Base-by-base conservation (phyloP, 2,329 filamentous ascomycete species). In the Aspergillus quadrilineatus region DNA sequence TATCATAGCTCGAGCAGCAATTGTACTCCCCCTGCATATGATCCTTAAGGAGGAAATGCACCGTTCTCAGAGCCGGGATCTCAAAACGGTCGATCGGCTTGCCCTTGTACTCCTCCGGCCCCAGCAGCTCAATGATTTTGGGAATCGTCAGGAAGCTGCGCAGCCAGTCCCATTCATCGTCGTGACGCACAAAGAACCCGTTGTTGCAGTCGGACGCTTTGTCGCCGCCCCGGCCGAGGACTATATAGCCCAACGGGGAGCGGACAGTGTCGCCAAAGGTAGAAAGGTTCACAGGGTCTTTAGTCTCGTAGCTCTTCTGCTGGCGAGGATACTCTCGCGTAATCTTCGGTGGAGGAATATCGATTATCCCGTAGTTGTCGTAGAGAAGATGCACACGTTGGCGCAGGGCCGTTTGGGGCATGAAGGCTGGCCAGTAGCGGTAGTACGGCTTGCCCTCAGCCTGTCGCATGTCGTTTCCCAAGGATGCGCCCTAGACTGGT, bases 101-200 rank as follows among this genome's bases (percentile, higher is more conserved):
- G 7, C 55, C 50, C 17, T 46, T 53, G 39, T 51, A 51, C 28
- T 43, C 49, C 28, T 51, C 49, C 14, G 49, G 37, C 4, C 37
- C 49, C 39, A 51, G 15, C n/a, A 51, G 3, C 39, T 51, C 49
- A 28, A 49, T 49, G 34, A 49, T 49, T 34, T 39, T 49, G 4
- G 8, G 6, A 10, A 34, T 39, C 17, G 43, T 49, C 36, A 57
- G 10, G 17, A 57, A 30, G 37, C 30, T 29, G 6, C 49, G 49
- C 4, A 57, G 55, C 55, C 55, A 57, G 36, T 51, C 47, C 43
- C 47, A 57, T n/a, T 57, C 43, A 17, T 57, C 49, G 15, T 34
- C 47, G 32, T 44, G 10, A 5, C 43, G 49, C 26, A 57, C 55
- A 30, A 53, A 57, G 32, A 57, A 53, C 3, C 55, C 55, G 12